These are phyloP conservation scores for Aspergillus tubingensis DNA, from an alignment of 2,329 filamentous ascomycete genomes.

Conservation along the genomic window DNA sequence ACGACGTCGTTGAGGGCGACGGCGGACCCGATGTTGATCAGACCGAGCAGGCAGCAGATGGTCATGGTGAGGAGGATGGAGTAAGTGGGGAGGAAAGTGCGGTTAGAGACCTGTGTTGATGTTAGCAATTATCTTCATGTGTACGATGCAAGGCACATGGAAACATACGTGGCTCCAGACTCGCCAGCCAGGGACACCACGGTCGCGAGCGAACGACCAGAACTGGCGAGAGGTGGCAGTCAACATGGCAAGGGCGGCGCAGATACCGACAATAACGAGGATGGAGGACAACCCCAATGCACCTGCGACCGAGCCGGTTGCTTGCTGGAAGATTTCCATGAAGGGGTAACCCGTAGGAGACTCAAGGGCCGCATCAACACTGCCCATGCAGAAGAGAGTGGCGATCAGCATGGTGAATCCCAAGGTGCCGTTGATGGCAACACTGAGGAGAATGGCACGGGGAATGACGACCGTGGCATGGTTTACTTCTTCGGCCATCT, in stretches of 20 bases:
- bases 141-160: no score
- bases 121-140: no score
- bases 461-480: slow-evolving; percentile 42
- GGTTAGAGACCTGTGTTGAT: slow-evolving; percentile 22
- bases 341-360: slow-evolving; percentile 37
- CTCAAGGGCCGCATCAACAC: slow-evolving; percentile 29
- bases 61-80: slow-evolving; percentile 29
- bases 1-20: slow-evolving; percentile 37
- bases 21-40: slow-evolving; percentile 37
- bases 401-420: slow-evolving; percentile 42
- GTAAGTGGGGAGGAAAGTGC: slow-evolving; percentile 30
- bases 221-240: slow-evolving; percentile 49
- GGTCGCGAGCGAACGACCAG: slow-evolving; percentile 32
- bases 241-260: slow-evolving; percentile 36
- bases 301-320: slow-evolving; percentile 29
- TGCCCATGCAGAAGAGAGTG: slow-evolving; percentile 42
- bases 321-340: slow-evolving; percentile 37
- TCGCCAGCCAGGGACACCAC: slow-evolving; percentile 30
- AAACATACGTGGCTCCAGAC: slow-evolving; percentile 29
- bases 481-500: slow-evolving; percentile 43
- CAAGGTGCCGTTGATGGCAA: slow-evolving; percentile 39
- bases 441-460: slow-evolving; percentile 38
- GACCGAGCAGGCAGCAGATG: slow-evolving; percentile 30
- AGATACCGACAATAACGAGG: slow-evolving; percentile 33
- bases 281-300: slow-evolving; percentile 30